Evolutionary conservation across 257 asterid genomes (phyloP).

Genomic region (Solanum appendiculatum): DNA sequence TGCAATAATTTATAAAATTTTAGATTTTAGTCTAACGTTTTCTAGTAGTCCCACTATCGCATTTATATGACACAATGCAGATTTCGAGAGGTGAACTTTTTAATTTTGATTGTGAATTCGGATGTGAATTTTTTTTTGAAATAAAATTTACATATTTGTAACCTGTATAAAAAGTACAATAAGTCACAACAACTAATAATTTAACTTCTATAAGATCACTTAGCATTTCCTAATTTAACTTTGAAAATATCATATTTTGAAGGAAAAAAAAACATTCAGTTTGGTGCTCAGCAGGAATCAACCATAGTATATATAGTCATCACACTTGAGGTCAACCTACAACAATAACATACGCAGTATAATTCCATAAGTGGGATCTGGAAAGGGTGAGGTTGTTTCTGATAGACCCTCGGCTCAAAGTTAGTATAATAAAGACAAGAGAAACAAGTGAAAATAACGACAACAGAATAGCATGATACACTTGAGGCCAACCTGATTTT

Average conservation of each 20-base stretch:
- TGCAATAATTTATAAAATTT: too few relatives aligned
- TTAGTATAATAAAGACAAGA: neutral
- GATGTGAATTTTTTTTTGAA: too few relatives aligned
- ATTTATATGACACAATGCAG: too few relatives aligned
- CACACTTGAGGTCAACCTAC: neutral
- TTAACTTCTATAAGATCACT: neutral
- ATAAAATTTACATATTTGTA: too few relatives aligned
- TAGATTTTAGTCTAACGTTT: too few relatives aligned
- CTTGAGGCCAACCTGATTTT: neutral
- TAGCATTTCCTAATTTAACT: neutral
- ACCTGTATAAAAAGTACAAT: fast-evolving
- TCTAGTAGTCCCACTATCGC: too few relatives aligned
- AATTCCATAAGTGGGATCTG: neutral
- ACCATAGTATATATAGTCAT: neutral
- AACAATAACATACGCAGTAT: neutral
- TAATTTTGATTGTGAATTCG: too few relatives aligned
- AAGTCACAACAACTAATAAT: too few relatives aligned
- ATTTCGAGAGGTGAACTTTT: too few relatives aligned
- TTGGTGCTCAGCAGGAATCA: neutral
- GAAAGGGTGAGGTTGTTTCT: neutral
- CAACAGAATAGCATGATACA: neutral
- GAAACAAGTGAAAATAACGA: neutral
- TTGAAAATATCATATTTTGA: too few relatives aligned
- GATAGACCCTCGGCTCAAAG: neutral
- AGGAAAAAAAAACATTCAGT: too few relatives aligned